These are phyloP conservation scores for Ophiosphaerella herpotricha DNA, from an alignment of 2,329 filamentous ascomycete genomes.

Conservation along the genomic window DNA sequence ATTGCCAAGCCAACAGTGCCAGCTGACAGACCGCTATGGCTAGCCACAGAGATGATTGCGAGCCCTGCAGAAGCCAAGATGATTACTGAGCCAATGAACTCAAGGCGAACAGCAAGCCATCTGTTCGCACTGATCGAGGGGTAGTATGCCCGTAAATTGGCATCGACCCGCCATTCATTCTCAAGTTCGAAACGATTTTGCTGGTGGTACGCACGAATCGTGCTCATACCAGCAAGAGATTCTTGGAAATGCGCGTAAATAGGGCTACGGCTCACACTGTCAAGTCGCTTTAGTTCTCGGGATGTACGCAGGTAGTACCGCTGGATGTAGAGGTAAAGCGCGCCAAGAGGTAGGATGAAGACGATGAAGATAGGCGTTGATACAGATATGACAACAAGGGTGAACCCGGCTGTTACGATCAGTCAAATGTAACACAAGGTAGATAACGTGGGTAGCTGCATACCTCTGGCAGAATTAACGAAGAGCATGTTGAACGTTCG, in stretches of 20 bases:
- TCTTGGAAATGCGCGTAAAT: constrained; percentile 99
- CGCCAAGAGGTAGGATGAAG: constrained; percentile 78
- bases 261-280: constrained; percentile 92
- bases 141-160: constrained; percentile 92
- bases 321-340: constrained; percentile 90
- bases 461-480: constrained; percentile 55
- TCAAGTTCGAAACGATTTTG: constrained; percentile 85
- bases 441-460: constrained; percentile 21
- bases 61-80: constrained; percentile 87
- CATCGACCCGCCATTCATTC: constrained; percentile 97
- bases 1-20: constrained; percentile 90
- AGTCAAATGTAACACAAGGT: constrained; percentile 25
- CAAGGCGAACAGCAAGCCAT: constrained; percentile 92
- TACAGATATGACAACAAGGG: constrained; percentile 80
- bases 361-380: constrained; percentile 80
- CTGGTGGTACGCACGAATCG: constrained; percentile 93
- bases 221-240: constrained; percentile 89
- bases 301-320: constrained; percentile 96
- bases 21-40: constrained; percentile 64
- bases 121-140: constrained; percentile 88
- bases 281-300: constrained; percentile 91
- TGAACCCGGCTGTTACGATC: constrained; percentile 65
- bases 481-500: constrained; percentile 94
- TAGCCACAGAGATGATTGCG: constrained; percentile 77
- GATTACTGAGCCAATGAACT: constrained; percentile 93